Conservation (phyloP, 495 filamentous ascomycete genomes). For the Penicillium longicatenatum region DNA sequence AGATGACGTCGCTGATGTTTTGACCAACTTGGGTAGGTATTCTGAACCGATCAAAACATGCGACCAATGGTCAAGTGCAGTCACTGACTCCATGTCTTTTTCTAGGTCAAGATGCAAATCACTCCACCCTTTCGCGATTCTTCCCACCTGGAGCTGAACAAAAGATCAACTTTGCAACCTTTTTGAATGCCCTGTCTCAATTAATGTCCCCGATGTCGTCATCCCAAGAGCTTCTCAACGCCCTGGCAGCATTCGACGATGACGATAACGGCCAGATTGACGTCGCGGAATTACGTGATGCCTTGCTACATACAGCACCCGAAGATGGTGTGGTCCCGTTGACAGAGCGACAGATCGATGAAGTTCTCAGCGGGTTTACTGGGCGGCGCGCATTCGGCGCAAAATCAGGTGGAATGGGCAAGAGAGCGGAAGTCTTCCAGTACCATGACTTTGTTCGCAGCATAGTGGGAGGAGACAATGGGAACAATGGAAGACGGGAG, state of each 20-base stretch:
- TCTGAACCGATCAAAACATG: background rate
- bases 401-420: conserved; percentile 33
- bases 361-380: conserved; percentile 79
- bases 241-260: conserved; percentile 93
- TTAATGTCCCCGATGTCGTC: conserved; percentile 73
- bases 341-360: conserved; percentile 77
- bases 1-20: conserved; percentile 78
- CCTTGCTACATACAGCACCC: conserved; percentile 76
- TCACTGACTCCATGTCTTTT: background rate
- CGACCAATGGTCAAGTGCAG: background rate
- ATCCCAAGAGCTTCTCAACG: conserved; percentile 74
- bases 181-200: conserved; percentile 74
- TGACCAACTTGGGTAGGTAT: conserved; percentile 68
- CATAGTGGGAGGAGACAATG: conserved; percentile 41
- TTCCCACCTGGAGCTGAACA: conserved; percentile 69
- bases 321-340: conserved; percentile 69
- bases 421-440: conserved; percentile 47
- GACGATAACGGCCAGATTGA: conserved; percentile 94
- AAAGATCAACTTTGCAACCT: conserved; percentile 79
- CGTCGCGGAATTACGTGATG: conserved; percentile 76
- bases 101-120: conserved; percentile 57
- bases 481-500: conserved; percentile 31
- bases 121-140: conserved; percentile 66
- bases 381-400: conserved; percentile 71
- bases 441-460: conserved; percentile 50